Percentiles rank a stretch among this genome's conserved stretches.
Conservation (phyloP, 2,329 filamentous ascomycete genomes). For the Zopfia rhizophila region DNA sequence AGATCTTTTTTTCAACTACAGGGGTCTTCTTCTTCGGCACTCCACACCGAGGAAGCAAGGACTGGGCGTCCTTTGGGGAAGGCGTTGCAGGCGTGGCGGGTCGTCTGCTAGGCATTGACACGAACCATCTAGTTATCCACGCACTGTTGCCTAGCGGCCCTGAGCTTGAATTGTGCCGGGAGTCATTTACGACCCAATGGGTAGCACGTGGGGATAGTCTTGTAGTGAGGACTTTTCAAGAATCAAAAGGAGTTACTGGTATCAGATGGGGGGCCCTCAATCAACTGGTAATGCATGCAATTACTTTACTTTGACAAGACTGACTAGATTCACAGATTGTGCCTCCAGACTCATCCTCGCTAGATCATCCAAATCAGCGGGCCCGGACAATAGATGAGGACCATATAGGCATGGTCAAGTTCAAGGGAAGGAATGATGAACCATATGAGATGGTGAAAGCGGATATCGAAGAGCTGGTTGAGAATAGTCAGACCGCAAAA, state of each 20-base stretch:
- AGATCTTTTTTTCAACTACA: background rate
- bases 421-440: conserved; percentile 4
- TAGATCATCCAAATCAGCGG: conserved; percentile 4
- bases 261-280: conserved; percentile 1
- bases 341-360: conserved; percentile 1
- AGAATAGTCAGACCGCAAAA: background rate
- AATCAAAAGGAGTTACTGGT: conserved; percentile 5
- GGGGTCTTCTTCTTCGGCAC: conserved; percentile 6
- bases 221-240: conserved; percentile 2
- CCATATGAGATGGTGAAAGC: conserved; percentile 5
- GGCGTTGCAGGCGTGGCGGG: background rate
- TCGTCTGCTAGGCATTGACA: conserved; percentile 1
- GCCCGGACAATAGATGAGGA: conserved; percentile 3
- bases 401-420: conserved; percentile 4
- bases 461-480: conserved; percentile 3
- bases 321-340: background rate
- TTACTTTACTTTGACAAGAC: background rate
- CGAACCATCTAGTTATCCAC: conserved; percentile 1
- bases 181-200: conserved; percentile 3
- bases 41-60: conserved; percentile 3
- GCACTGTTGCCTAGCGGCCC: conserved; percentile 2
- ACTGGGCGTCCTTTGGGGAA: conserved; percentile 3
- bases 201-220: background rate
- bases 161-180: conserved; percentile 4
- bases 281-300: conserved; percentile 1